Evolutionary conservation across 345 rosid genomes (phyloP).

Genomic region (Capsella bursapastoris): DNA sequence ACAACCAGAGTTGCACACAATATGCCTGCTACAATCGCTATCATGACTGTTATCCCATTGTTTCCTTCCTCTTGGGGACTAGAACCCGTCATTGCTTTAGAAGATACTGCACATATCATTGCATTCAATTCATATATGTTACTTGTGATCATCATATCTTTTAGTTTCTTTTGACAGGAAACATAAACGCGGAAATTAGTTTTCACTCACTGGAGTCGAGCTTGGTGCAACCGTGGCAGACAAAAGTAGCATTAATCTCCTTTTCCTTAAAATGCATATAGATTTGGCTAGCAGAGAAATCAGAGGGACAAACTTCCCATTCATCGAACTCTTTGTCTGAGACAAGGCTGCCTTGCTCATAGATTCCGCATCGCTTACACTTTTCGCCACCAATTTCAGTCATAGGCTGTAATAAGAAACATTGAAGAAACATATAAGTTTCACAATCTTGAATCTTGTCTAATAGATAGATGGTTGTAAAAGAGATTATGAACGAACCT

Average conservation of each 20-base stretch:
- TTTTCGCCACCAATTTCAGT: slow-evolving; percentile 59
- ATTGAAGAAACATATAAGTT: neutral
- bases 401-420: slow-evolving; percentile 63
- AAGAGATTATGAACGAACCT: slow-evolving; percentile 46
- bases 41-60: slow-evolving; percentile 48
- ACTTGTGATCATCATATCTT: slow-evolving; percentile 16
- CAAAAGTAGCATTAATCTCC: slow-evolving; percentile 73
- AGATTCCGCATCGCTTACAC: slow-evolving; percentile 94
- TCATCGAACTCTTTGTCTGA: slow-evolving; percentile 77
- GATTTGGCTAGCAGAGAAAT: slow-evolving; percentile 64
- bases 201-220: slow-evolving; percentile 52
- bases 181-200: neutral
- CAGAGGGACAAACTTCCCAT: slow-evolving; percentile 92
- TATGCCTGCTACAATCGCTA: slow-evolving; percentile 51
- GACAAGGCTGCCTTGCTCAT: slow-evolving; percentile 63
- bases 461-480: neutral
- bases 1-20: slow-evolving; percentile 52
- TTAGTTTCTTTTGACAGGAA: slow-evolving; percentile 26
- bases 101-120: slow-evolving; percentile 17
- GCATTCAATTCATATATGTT: slow-evolving; percentile 5
- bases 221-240: slow-evolving; percentile 61
- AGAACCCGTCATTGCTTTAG: slow-evolving; percentile 21
- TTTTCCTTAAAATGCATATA: slow-evolving; percentile 54
- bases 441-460: neutral
- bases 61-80: slow-evolving; percentile 33